Percentiles rank a stretch among this genome's conserved stretches.
These are phyloP conservation scores for Golubevia pallescens DNA, from an alignment of 1,284 basidiomycete species.

Conservation along the genomic window DNA sequence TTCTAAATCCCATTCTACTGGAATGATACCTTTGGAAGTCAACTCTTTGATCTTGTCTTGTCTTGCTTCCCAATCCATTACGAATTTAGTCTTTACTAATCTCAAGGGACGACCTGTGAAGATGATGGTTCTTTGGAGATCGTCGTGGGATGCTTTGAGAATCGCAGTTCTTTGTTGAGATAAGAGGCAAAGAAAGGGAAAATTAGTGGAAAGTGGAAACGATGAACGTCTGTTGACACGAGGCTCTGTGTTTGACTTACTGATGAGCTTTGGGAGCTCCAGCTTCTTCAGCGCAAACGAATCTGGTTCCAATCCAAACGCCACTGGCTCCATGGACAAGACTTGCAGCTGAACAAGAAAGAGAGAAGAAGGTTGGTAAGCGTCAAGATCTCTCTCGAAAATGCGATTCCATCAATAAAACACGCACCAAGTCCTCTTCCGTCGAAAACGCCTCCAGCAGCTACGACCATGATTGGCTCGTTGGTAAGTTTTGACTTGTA, in stretches of 20 bases:
- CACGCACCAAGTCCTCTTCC: slow-evolving; percentile 44
- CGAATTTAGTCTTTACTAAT: slow-evolving; percentile 21
- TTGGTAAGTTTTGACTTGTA: slow-evolving; percentile 46
- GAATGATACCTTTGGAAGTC: slow-evolving; percentile 50
- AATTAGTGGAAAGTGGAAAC: too few relatives aligned
- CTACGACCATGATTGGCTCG: slow-evolving; percentile 48
- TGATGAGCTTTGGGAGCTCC: slow-evolving; percentile 53
- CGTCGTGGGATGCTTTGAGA: slow-evolving; percentile 5
- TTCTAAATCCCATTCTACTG: slow-evolving; percentile 48
- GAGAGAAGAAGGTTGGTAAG: too few relatives aligned
- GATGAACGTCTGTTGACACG: too few relatives aligned
- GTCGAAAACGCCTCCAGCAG: slow-evolving; percentile 49
- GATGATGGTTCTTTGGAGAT: neutral
- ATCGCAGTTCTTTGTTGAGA: slow-evolving; percentile 49
- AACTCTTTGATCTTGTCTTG: slow-evolving; percentile 54
- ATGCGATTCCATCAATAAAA: too few relatives aligned
- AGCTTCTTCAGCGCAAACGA: slow-evolving; percentile 44
- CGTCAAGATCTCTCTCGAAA: too few relatives aligned
- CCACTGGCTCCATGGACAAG: too few relatives aligned
- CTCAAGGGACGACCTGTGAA: slow-evolving; percentile 50
- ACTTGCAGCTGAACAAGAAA: too few relatives aligned
- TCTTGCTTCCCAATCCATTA: slow-evolving; percentile 44
- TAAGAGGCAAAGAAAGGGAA: too few relatives aligned
- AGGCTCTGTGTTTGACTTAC: too few relatives aligned
- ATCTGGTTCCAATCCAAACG: slow-evolving; percentile 56